Conservation (phyloP, 2,329 filamentous ascomycete genomes). For the Fusarium solani-melongenae region DNA sequence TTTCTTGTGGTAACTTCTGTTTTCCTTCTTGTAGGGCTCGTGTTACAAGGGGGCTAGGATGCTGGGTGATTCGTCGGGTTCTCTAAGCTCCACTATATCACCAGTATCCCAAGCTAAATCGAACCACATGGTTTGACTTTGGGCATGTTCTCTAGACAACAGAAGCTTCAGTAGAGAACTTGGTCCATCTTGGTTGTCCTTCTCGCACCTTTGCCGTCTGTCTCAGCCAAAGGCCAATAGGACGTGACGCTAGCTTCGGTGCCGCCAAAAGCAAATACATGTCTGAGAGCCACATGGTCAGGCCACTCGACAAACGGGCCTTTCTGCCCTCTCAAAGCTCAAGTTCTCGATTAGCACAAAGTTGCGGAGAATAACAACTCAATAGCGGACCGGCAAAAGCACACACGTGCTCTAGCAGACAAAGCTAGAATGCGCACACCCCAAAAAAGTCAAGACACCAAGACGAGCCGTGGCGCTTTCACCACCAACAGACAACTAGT, state of each 20-base stretch:
- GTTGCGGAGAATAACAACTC: background rate
- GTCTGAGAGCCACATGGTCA: background rate
- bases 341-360: background rate
- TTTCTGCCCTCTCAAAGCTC: background rate
- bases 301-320: background rate
- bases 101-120: background rate
- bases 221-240: background rate
- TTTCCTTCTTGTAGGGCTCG: background rate
- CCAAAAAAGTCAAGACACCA: background rate
- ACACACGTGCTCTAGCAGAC: background rate
- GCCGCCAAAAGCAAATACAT: background rate
- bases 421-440: background rate
- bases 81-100: background rate
- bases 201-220: background rate
- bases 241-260: background rate
- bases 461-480: background rate
- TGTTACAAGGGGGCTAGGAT: background rate
- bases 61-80: background rate
- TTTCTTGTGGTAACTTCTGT: background rate
- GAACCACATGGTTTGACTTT: background rate
- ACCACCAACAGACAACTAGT: background rate
- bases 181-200: background rate
- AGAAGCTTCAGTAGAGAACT: background rate
- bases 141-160: background rate
- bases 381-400: background rate